Percentiles rank a stretch among this genome's conserved stretches.
Conservation (phyloP, 306 rosid species). For the cucumber (Cucumis sativus) region Cucumber_9930_V3 NC_026658.2:25103501-25104000, state of each 20-base stretch:
- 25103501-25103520: constrained; percentile 64
- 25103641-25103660: constrained; percentile 87
- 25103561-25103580: constrained; percentile 62
- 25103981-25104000: constrained; percentile 90
- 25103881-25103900: constrained; percentile 78
- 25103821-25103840: constrained; percentile 72
- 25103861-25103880: constrained; percentile 51
- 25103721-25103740: constrained; percentile 73
- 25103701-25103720: constrained; percentile 80
- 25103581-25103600: constrained; percentile 74
- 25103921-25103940: constrained; percentile 89
- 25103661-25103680: constrained; percentile 72
- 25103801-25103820: constrained; percentile 91
- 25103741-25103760: constrained; percentile 67
- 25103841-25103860: constrained; percentile 87
- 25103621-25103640: constrained; percentile 78
- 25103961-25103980: constrained; percentile 89
- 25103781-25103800: constrained; percentile 79
- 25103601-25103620: constrained; percentile 62
- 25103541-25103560: constrained; percentile 72
- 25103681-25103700: constrained; percentile 60
- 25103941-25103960: constrained; percentile 74
- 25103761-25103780: constrained; percentile 69
- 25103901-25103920: constrained; percentile 90
- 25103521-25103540: constrained; percentile 68